Percentiles rank a stretch among this genome's conserved stretches.
phyloP scores from a whole-genome alignment of 2,329 filamentous ascomycete species.

The Ophiosphaerella herpotricha region DNA sequence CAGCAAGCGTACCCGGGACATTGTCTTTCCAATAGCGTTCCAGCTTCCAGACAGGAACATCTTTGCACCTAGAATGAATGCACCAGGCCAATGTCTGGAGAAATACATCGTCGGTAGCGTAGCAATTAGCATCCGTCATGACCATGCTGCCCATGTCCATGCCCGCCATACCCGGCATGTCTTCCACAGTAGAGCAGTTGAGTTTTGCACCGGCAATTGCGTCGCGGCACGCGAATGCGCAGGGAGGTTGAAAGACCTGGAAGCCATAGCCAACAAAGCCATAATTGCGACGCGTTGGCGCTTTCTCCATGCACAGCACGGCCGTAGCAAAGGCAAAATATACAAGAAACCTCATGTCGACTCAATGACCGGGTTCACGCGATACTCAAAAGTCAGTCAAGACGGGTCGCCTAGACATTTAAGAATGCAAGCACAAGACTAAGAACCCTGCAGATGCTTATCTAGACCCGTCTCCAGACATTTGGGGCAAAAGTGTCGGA shows the following conservation, averaged over 20 bases:
- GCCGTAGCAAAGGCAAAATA: no score
- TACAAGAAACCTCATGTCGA: no score
- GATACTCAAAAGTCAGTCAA: no score
- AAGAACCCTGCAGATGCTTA: no score
- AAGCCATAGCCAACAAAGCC: conserved; percentile 25
- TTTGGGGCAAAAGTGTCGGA: no score
- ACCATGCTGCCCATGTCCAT: conserved; percentile 5
- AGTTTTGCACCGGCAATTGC: conserved; percentile 6
- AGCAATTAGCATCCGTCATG: conserved; percentile 19
- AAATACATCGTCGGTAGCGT: conserved; percentile 21
- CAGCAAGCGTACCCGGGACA: conserved; percentile 1
- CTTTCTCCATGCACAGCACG: no score
- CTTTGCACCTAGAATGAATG: conserved; percentile 15
- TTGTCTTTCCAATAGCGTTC: conserved; percentile 16
- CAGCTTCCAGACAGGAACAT: conserved; percentile 11
- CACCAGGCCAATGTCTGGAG: conserved; percentile 24
- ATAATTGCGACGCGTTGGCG: conserved; percentile 1
- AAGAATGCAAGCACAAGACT: no score
- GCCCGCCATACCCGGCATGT: conserved; percentile 1
- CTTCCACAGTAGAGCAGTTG: conserved; percentile 12
- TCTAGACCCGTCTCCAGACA: no score
- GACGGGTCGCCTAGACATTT: no score
- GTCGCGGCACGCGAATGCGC: conserved; percentile 20
- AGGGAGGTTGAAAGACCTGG: conserved; percentile 17
- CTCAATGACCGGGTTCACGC: no score